phyloP scores from a whole-genome alignment of 306 rosid species.

The Cucumis sativus region Cucumber_9930_V3 NC_026655.2:4937501-4938000 shows the following conservation, averaged over 20 bases:
- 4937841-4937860: no score
- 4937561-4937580: conserved; percentile 4
- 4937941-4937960: no score
- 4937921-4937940: no score
- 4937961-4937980: no score
- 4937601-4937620: not conserved
- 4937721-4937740: not conserved
- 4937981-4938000: not conserved
- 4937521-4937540: conserved; percentile 46
- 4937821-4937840: no score
- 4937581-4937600: not conserved
- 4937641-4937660: not conserved
- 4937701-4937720: not conserved
- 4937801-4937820: not conserved
- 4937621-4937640: not conserved
- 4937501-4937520: conserved; percentile 32
- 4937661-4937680: not conserved
- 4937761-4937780: not conserved
- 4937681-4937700: not conserved
- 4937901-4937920: no score
- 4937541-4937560: conserved; percentile 52
- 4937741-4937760: not conserved
- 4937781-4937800: not conserved
- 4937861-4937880: no score
- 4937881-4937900: no score